phyloP scores from a whole-genome alignment of 2,329 filamentous ascomycete species.

The Fusarium haematococcum region DNA sequence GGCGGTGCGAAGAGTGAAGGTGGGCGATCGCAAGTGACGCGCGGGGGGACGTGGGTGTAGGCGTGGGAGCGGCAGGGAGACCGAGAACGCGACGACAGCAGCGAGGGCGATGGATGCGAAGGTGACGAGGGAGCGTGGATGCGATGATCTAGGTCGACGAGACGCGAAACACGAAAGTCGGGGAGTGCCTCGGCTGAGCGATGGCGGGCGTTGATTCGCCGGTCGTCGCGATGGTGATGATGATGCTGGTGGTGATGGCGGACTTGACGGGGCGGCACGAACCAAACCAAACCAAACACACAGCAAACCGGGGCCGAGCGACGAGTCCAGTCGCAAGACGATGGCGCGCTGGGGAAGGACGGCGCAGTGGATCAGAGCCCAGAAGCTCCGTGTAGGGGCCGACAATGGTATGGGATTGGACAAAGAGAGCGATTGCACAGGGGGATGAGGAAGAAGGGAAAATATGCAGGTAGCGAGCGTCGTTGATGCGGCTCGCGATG shows the following conservation, averaged over 20 bases:
- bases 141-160: neutral
- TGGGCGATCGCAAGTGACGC: conserved; percentile 39
- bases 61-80: conserved; percentile 30
- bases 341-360: conserved; percentile 24
- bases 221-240: conserved; percentile 32
- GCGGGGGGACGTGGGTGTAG: conserved; percentile 14
- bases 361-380: conserved; percentile 41
- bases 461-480: neutral
- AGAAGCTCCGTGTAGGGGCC: conserved; percentile 34
- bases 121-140: neutral
- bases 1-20: conserved; percentile 38
- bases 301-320: conserved; percentile 27
- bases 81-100: conserved; percentile 36
- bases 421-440: conserved; percentile 19
- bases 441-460: conserved; percentile 3
- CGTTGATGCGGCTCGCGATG: conserved; percentile 1
- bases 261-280: conserved; percentile 33
- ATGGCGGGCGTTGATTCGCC: conserved; percentile 19
- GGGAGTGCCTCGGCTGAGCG: neutral
- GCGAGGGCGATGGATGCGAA: conserved; percentile 1
- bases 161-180: conserved; percentile 12
- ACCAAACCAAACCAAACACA: conserved; percentile 18
- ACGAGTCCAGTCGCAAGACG: conserved; percentile 6
- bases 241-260: conserved; percentile 25
- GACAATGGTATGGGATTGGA: conserved; percentile 17